Evolutionary conservation across 2,329 filamentous ascomycete genomes (phyloP).

Genomic region (Alternaria incomplexa): DNA sequence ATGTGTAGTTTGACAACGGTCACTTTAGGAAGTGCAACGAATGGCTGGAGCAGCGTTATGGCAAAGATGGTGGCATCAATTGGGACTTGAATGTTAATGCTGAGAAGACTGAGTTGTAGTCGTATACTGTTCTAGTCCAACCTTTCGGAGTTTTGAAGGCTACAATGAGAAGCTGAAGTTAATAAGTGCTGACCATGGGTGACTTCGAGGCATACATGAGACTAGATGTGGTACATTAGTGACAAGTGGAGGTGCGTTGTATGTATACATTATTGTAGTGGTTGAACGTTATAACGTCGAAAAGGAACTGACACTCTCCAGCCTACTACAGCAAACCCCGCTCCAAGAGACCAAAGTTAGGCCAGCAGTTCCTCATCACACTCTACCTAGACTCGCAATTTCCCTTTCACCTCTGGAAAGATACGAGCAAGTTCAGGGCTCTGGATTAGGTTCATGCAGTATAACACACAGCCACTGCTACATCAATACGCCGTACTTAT

Average conservation of each 20-base stretch:
- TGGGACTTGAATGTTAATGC: constrained; percentile 70
- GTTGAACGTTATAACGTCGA: background rate
- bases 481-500: background rate
- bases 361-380: too few relatives aligned
- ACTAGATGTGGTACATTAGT: background rate
- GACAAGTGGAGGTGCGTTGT: background rate
- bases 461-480: background rate
- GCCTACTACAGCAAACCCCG: too few relatives aligned
- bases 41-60: constrained; percentile 82
- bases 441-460: too few relatives aligned
- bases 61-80: constrained; percentile 79
- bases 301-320: background rate
- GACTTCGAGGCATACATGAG: background rate
- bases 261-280: background rate
- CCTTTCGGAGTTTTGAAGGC: background rate
- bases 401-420: too few relatives aligned
- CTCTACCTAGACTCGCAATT: too few relatives aligned
- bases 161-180: too few relatives aligned
- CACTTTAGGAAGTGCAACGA: constrained; percentile 85
- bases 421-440: too few relatives aligned
- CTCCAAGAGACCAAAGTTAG: too few relatives aligned
- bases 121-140: background rate
- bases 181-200: too few relatives aligned
- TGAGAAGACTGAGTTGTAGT: constrained; percentile 25
- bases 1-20: constrained; percentile 69